Percentiles rank a stretch among this genome's conserved stretches.
These are phyloP conservation scores for Populus simonii DNA, from an alignment of 345 rosid genomes.

Conservation along the genomic window DNA sequence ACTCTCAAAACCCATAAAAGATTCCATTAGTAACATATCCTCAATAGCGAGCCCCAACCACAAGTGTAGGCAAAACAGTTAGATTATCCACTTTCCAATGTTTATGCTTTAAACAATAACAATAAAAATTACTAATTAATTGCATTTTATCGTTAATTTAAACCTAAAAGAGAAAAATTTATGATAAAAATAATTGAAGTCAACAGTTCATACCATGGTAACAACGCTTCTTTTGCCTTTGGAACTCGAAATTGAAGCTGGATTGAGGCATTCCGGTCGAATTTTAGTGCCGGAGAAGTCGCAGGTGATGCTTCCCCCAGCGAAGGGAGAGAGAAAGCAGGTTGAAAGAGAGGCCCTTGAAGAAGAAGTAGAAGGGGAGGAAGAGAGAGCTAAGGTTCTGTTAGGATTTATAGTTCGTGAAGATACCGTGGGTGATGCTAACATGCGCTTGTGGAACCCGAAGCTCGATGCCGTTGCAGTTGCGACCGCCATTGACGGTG, in stretches of 20 bases:
- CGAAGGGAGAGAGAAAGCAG: conserved; percentile 40
- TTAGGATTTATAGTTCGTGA: conserved; percentile 25
- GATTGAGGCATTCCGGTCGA: conserved; percentile 46
- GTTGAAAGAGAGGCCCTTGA: conserved; percentile 49
- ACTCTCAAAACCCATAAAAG: background rate
- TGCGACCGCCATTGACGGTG: conserved; percentile 47
- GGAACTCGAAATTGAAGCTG: conserved; percentile 44
- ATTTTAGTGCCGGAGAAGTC: conserved; percentile 53
- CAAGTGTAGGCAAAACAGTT: background rate
- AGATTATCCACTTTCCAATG: background rate
- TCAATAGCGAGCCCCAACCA: background rate
- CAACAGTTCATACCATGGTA: conserved; percentile 48
- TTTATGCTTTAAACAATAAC: too few relatives aligned
- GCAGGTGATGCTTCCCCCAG: conserved; percentile 45
- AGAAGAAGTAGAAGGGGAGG: conserved; percentile 34
- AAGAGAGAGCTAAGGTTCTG: conserved; percentile 16
- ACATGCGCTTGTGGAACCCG: conserved; percentile 39
- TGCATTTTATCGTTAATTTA: background rate
- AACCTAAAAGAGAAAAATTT: background rate
- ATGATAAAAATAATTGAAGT: background rate
- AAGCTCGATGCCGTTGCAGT: conserved; percentile 39
- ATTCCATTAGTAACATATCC: background rate
- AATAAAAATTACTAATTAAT: background rate
- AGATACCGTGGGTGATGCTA: conserved; percentile 31
- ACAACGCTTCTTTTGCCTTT: conserved; percentile 66